Conservation (phyloP, 129 eudicot species). For the Cynara cardunculus region DNA sequence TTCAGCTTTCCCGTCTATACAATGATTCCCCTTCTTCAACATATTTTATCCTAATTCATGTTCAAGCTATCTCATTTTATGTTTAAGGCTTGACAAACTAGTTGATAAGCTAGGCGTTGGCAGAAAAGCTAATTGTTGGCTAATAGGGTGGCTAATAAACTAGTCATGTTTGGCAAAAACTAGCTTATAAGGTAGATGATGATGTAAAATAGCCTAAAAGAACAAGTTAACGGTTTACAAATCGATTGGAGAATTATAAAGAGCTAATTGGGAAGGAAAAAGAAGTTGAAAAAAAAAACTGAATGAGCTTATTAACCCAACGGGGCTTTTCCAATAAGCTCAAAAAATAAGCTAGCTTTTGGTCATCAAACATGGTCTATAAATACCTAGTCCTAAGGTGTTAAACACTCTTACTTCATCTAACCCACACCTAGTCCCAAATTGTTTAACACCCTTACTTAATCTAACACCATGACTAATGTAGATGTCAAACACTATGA, state of each 20-base stretch:
- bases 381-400: background rate
- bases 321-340: background rate
- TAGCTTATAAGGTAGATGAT: background rate
- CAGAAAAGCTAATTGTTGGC: background rate
- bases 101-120: background rate
- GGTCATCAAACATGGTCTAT: background rate
- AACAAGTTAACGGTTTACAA: background rate
- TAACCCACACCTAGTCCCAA: background rate
- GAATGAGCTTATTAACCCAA: background rate
- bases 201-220: background rate
- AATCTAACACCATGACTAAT: background rate
- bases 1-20: too few relatives aligned
- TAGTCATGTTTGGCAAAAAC: background rate
- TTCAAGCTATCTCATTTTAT: background rate
- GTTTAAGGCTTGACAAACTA: background rate
- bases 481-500: background rate
- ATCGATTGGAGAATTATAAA: too few relatives aligned
- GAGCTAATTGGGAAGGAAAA: background rate
- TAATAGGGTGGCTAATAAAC: too few relatives aligned
- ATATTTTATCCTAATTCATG: background rate
- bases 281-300: background rate
- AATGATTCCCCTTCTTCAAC: background rate
- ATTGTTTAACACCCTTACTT: background rate
- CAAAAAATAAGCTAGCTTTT: background rate
- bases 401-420: too few relatives aligned